These are phyloP conservation scores for Monosiga brevicollis DNA, from an alignment of 78 protist genomes.

Conservation along the genomic window DNA sequence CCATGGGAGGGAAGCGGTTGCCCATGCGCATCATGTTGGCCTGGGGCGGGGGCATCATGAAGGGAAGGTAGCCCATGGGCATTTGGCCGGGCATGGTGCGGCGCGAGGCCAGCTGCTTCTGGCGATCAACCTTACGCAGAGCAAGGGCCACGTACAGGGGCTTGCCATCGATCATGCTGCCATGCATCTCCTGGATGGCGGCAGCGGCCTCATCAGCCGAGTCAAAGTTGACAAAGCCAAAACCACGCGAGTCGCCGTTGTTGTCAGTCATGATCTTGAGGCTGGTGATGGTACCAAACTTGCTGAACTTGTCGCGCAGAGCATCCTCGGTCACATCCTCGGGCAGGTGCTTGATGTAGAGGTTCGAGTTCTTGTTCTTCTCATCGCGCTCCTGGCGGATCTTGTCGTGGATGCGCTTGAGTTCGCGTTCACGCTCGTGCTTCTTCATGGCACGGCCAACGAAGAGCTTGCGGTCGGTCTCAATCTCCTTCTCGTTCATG, in stretches of 20 bases:
- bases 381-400: conserved; percentile 28
- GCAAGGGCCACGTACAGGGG: conserved; percentile 94
- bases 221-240: conserved; percentile 95
- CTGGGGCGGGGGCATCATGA: not conserved
- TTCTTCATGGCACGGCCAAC: conserved; percentile 80
- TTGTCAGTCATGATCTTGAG: conserved; percentile 83
- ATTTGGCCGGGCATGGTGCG: conserved; percentile 17
- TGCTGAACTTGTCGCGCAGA: conserved; percentile 62
- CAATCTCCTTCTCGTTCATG: conserved; percentile 51
- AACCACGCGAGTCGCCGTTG: conserved; percentile 66
- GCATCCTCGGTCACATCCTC: conserved; percentile 74
- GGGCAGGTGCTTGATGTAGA: conserved; percentile 94
- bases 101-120: conserved; percentile 58
- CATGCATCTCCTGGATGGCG: conserved; percentile 91
- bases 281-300: conserved; percentile 88
- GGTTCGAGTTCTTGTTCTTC: conserved; percentile 78
- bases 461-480: conserved; percentile 61
- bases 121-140: conserved; percentile 84
- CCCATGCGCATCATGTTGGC: not conserved
- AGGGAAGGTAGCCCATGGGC: not conserved
- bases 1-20: not conserved
- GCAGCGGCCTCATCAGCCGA: conserved; percentile 84
- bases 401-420: conserved; percentile 58
- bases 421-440: conserved; percentile 75
- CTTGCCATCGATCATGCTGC: conserved; percentile 70